Base-by-base conservation (phyloP, 179 eudicot genomes). In the Beta corolliflora region DNA sequence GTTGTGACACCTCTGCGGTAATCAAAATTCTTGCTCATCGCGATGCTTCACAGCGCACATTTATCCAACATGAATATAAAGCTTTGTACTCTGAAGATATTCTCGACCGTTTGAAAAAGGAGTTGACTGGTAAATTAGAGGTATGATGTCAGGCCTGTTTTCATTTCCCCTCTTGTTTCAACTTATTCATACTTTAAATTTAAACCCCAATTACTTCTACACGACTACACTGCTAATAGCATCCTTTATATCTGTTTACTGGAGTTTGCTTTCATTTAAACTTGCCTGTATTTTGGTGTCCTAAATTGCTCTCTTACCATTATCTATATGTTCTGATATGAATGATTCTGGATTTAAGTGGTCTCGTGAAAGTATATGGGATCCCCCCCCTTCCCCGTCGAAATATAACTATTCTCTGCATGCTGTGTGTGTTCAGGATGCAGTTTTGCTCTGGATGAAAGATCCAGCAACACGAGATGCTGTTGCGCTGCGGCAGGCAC, bases 401-500 rank as follows among this genome's bases (percentile, higher is more conserved):
- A 23, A 14, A 4, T 31, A 29, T 36, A 36, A 72, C n/a, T 72
- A 29, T 63, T 74, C 16, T 44, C 63, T 15, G 41, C 53, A 29
- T 84, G 61, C 44, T 73, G 16, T 76, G 55, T 36, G 41, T 29
- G 12, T 56, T 75, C 88, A 94, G 98, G 82, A 61, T 87, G 95
- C 94, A 25, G 81, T 93, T 45, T 74, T 89, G 53, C 91, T 89
- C 23, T 93, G 97, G 98, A 85, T 94, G 91, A 64, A 87, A 76
- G 95, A 93, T 80, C 93, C 93, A 18, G 95, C 93, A 50, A 65
- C 87, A 18, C 89, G 92, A 55, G 94, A 91, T 91, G 94, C 92
- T 81, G 81, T 87, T 55, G 82, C 89, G 60, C 72, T 89, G 68
- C 85, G 84, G 82, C 86, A 87, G 79, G 89, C 90, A 69, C 76